Base-by-base conservation (phyloP, 2,329 filamentous ascomycete genomes). In the Ascochyta rabiei region DNA sequence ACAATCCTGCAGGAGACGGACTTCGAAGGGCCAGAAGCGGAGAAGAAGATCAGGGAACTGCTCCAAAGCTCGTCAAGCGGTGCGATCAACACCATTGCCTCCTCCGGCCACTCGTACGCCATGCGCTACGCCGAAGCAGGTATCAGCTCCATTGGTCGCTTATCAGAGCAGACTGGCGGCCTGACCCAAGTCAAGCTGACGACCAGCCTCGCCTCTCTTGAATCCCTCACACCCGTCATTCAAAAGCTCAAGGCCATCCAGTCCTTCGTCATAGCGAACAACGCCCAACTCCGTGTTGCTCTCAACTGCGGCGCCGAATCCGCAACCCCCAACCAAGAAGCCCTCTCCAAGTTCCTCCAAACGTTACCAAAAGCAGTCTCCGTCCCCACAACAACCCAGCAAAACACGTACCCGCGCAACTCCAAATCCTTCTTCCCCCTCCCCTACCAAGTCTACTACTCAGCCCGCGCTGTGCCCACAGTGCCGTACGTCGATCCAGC, bases 361-460 rank as follows among this genome's bases (percentile, higher is more conserved):
- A 81, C 77, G 6, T 77, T 89, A n/a, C 85, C 88, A 13, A 13
- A 61, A 56, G 57, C 65, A 52, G 35, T 70, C 60, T 45, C 69
- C 70, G 43, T 75, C 67, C 46, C 66, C 24, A 34, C 69, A 53
- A 69, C 41, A 45, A 69, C 49, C 44, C 66, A 53, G 59, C 72
- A 60, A 71, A 72, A 43, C 37, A 73, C 75, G 31, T 76, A 76
- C 47, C 74, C 75, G 2, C 74, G 70, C 9, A 77, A 79, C 48
- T 70, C 74, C 61, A 95, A 92, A 73, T 88, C 91, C 0, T 96
- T 98, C 77, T 98, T 96, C 77, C 89, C 93, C 21, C 82, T 99
- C 16, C 95, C 95, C 0, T 99, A 96, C 76, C 95, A 99, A 76
- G 95, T 99, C 30, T 97, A 96, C 73, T 98, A 98, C 72, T 91